Evolutionary conservation across 805 yeast species (phyloP).

Genomic region (Scheffersomyces spartinae): DNA sequence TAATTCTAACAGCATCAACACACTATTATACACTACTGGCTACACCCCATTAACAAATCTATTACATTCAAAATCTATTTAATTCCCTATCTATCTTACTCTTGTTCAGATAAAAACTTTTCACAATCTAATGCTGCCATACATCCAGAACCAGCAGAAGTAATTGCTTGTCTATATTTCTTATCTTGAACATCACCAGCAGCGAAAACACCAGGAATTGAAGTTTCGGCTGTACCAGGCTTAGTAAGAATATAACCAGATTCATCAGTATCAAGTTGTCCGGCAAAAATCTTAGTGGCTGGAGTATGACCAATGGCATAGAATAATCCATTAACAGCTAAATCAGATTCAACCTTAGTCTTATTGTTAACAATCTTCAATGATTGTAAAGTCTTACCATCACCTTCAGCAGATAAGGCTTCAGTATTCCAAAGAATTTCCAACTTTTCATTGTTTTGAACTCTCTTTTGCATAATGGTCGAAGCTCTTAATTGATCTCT

Average conservation of each 20-base stretch:
- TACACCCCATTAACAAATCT: too few species aligned
- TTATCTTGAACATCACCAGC: conserved; percentile 99
- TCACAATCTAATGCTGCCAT: conserved; percentile 98
- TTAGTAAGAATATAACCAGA: conserved; percentile 80
- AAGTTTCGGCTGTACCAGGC: conserved; percentile 83
- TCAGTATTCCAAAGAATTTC: conserved; percentile 85
- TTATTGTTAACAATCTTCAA: conserved; percentile 59
- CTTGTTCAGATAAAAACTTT: conserved; percentile 57
- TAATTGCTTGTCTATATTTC: conserved; percentile 95
- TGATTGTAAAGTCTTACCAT: conserved; percentile 68
- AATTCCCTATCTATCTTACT: conserved; percentile 4
- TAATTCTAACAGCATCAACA: too few species aligned
- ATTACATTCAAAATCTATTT: too few species aligned
- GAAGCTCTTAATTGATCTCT: conserved; percentile 93
- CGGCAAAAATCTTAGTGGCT: conserved; percentile 73
- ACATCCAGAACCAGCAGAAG: conserved; percentile 99
- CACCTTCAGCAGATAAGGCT: conserved; percentile 83
- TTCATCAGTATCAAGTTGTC: conserved; percentile 75
- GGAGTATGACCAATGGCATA: conserved; percentile 98
- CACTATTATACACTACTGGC: too few species aligned
- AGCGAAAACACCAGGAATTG: conserved; percentile 86
- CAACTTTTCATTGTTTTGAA: conserved; percentile 68
- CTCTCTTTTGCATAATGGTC: conserved; percentile 93
- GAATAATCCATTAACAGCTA: conserved; percentile 83
- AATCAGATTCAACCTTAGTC: conserved; percentile 56